Base-by-base conservation (phyloP, 352 stramenopile genomes). In the Phytophthora citricola region DNA sequence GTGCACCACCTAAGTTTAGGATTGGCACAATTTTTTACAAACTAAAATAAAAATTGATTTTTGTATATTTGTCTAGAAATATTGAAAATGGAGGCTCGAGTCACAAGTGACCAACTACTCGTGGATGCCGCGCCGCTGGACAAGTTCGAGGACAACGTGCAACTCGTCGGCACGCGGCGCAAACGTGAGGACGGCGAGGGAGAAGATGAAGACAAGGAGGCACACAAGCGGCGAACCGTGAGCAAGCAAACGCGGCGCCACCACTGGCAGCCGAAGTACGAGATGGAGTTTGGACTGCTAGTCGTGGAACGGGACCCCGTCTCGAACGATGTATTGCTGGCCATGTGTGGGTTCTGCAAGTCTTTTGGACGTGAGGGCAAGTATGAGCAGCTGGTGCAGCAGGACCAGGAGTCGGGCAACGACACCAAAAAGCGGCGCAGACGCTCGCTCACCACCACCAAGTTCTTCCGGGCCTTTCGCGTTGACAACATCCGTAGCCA, bases 401-500 rank as follows among this genome's bases (percentile, higher is more conserved):
- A 79, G 22, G 83, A 91, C 14, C 74, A 82, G n/a, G 78, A 87
- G 17, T 51, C 71, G 2, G 71, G 67, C 29, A 73, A 71, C 45
- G 83, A 92, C 17, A 73, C 60, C 26, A 93, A 95, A 74, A 93
- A 93, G 73, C 71, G 86, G 43, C 79, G 87, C 31, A 76, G 85
- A 31, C 85, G 85, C 36, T 93, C 85, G 50, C 68, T 93, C 31
- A 95, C 87, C 43, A 95, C 87, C 40, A 93, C 82, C 61, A 95
- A 95, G 77, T 95, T 93, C 66, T 95, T 95, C 65, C 85, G 87
- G 27, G 76, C 87, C 4, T 95, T 93, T 62, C 83, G 87, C 11
- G 80, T 95, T 11, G 87, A 95, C 73, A 95, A 95, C 58, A 93
- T 95, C 65, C 87, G 87, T 44, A 95, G 85, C 69, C 87, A 95